Evolutionary conservation across 352 stramenopile species (phyloP), one percentile per base, ranked within the genome.

Genomic region (Aphanomyces euteiches): DNA sequence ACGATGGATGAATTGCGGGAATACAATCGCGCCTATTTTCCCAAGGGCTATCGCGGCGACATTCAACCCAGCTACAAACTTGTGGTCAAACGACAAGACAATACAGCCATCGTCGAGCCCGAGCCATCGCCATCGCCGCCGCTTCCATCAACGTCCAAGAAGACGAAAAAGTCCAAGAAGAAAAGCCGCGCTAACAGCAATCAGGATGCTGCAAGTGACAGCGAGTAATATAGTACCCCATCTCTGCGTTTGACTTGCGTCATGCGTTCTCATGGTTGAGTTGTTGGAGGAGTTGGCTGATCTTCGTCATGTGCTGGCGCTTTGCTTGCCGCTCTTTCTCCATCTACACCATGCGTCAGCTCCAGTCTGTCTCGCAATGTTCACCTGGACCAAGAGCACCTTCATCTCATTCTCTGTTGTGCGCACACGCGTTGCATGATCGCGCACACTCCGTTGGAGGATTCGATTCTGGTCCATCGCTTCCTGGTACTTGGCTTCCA

Each of bases 21-120:
- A 75, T 93, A 74, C 72, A 95, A 95, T 68, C 87, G 87, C 58
- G 83, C 80, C 21, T 95, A 92, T 74, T 95, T 95, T 69, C 87
- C 87, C 19, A 93, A 92, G 72, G 87, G 87, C 60, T 95, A 89
- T 73, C 83, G 84, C 8, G 87, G 87, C 43, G 81, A 92, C 72
- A 93, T 95, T 67, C 81, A 75, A 4, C 77, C 79, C 12, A 85
- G 81, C 41, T 88, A 88, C 77, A 95, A 93, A 72, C 74, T 95
- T 40, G 87, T 95, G 17, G 87, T 95, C 41, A 92, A 90, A 74
- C 81, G 83, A 13, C 69, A 77, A 45, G 64, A 77, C 39, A 7
- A 41, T 66, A 38, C 61, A 59, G 40, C 34, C 15, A 17, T 36
- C 15, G 36, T 56, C 28, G 63, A 59, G 43, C 36, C 48, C 57